Conservation (phyloP, 164 flowering plant species). For the Vitis labrusca region DNA sequence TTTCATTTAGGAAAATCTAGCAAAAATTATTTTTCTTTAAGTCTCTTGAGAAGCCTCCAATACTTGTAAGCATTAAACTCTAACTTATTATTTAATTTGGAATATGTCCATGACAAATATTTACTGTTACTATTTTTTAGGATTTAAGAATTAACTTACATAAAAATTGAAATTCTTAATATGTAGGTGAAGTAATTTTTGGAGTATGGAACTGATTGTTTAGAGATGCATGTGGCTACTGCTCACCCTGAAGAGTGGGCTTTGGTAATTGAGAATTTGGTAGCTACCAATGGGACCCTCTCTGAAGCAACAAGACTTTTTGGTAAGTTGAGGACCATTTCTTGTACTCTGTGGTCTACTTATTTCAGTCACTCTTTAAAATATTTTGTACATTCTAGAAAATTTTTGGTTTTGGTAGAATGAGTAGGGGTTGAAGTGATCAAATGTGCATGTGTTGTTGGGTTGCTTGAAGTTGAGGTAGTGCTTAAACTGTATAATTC, state of each 20-base stretch:
- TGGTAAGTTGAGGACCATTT: slow-evolving; percentile 38
- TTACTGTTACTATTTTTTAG: too few species aligned
- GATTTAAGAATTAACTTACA: too few species aligned
- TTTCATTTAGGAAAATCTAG: too few species aligned
- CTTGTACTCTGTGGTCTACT: neutral
- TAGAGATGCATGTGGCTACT: slow-evolving; percentile 92
- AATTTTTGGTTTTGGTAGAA: slow-evolving; percentile 38
- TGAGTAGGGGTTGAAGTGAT: slow-evolving; percentile 81
- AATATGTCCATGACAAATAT: too few species aligned
- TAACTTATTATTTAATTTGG: too few species aligned
- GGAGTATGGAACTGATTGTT: slow-evolving; percentile 90
- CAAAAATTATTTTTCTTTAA: too few species aligned
- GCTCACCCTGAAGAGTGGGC: slow-evolving; percentile 77
- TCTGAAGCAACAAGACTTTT: slow-evolving; percentile 79
- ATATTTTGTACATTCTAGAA: neutral
- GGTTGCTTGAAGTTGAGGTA: slow-evolving; percentile 78
- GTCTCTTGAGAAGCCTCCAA: too few species aligned
- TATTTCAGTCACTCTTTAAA: neutral
- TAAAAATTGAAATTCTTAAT: slow-evolving; percentile 1
- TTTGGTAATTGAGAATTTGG: slow-evolving; percentile 85
- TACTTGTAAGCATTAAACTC: too few species aligned
- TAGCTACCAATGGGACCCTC: slow-evolving; percentile 96
- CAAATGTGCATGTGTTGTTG: slow-evolving; percentile 92
- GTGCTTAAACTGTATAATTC: neutral
- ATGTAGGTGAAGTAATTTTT: slow-evolving; percentile 69